Base-by-base conservation (phyloP, 768 basidiomycete genomes). In the Chalciporus sphaerocephalus region DNA sequence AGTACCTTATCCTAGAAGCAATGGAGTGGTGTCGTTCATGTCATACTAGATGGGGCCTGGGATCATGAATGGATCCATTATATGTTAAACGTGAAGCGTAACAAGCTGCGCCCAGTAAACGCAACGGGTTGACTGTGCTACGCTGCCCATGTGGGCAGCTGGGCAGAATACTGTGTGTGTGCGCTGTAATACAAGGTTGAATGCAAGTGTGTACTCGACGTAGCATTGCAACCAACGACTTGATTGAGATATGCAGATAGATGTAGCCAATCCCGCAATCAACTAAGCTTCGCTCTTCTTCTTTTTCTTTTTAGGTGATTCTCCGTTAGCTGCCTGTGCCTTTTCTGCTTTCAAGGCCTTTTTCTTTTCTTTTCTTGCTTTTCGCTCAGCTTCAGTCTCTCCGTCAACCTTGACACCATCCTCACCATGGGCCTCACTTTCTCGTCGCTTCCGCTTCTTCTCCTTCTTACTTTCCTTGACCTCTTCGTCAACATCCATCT, bases 341-440 rank as follows among this genome's bases (percentile, higher is more conserved):
- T 91, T 91, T 60, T 84, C 85, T 13, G 85, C 89, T 62, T 88
- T 89, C 54, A 73, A 73, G 2, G 84, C 86, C 70, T 83, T 83
- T 67, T 83, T 90, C 60, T 73, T 76, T 23, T 83, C 87, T 65
- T 94, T 92, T 51, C 80, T 75, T 27, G 83, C 87, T 68, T 91
- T 92, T 48, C 80, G 78, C 65, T 92, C 87, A 50, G 85, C 87
- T 66, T 89, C 85, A 22, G 87, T 87, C 71, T 92, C 89, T 40
- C 73, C 79, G 58, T 56, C 43, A 35, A 76, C 79, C 70, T 75
- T 75, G 34, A 52, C 47, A 44, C 51, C 57, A 28, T 64, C 67
- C 39, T 66, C 71, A 15, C 65, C 73, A 51, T 57, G 74, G 38
- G 74, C 75, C 58, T 77, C 78, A 61, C 83, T 79, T 65, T 77